Evolutionary conservation across 164 flowering plant species (phyloP).

Genomic region (Taxillus chinensis): DNA sequence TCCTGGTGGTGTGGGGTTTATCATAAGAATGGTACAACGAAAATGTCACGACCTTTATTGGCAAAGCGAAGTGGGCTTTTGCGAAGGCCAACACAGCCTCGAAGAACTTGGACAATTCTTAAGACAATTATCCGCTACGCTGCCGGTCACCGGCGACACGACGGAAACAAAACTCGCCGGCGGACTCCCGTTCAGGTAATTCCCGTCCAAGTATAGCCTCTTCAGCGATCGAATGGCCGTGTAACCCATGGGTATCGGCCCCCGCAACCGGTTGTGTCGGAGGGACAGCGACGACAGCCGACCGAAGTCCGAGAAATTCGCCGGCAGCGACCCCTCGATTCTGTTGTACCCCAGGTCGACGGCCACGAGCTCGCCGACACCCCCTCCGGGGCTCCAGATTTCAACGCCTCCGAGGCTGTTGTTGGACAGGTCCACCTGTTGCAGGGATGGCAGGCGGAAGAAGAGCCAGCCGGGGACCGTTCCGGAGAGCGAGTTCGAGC

Average conservation of each 20-base stretch:
- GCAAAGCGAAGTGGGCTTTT: slow-evolving; percentile 57
- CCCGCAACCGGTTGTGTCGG: slow-evolving; percentile 52
- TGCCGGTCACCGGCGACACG: slow-evolving; percentile 38
- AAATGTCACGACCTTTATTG: slow-evolving; percentile 5
- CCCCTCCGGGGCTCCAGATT: slow-evolving; percentile 23
- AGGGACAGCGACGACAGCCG: slow-evolving; percentile 50
- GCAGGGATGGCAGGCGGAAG: slow-evolving; percentile 51
- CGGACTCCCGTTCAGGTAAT: slow-evolving; percentile 66
- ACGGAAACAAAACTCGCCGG: slow-evolving; percentile 49
- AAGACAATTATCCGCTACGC: slow-evolving; percentile 74
- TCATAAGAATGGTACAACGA: too few relatives aligned
- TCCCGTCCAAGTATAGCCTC: slow-evolving; percentile 71
- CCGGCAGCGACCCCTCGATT: slow-evolving; percentile 46
- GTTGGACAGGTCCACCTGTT: slow-evolving; percentile 61
- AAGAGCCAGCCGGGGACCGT: too few relatives aligned
- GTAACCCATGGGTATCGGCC: slow-evolving; percentile 60
- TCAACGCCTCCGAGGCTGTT: slow-evolving; percentile 57
- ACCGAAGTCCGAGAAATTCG: slow-evolving; percentile 35
- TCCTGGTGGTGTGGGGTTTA: too few relatives aligned
- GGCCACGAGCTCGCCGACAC: slow-evolving; percentile 47
- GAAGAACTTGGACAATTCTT: slow-evolving; percentile 50
- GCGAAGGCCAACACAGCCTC: slow-evolving; percentile 53
- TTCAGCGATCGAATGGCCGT: slow-evolving; percentile 33
- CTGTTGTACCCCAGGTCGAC: slow-evolving; percentile 70
- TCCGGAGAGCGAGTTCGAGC: too few relatives aligned